Evolutionary conservation across 257 asterid genomes (phyloP), one percentile per base, ranked within the genome.

Genomic region (Pogostemon cablin): DNA sequence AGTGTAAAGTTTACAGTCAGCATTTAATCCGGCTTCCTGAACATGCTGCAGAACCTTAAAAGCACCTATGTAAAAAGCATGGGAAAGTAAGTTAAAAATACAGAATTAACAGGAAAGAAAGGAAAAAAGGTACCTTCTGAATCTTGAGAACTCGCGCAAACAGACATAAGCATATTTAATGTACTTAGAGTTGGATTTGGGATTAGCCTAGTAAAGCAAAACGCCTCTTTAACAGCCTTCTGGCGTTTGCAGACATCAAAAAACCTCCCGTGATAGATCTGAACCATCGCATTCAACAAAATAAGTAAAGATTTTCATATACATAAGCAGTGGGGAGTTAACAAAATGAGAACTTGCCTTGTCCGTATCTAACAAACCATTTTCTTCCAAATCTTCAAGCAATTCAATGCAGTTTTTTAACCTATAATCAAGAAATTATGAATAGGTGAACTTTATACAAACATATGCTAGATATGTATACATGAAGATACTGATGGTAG

Each of bases 1-100:
- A 25, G 99, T 93, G 86, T 91, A 93, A 63, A 93, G 95, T 77
- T 93, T 93, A 92, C 99, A 93, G 84, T 93, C 99, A 53, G 90
- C 86, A 37, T 76, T 84, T 73, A 89, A 71, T 66, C 85, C 89
- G 78, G 87, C 88, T 54, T 87, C 93, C 79, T 75, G 86, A 71
- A 91, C 96, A 73, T 77, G 82, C 65, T 84, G 86, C 72, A 93
- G 65, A 44, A 86, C 96, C 77, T 84, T 83, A 78, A 89, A 91
- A 74, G 99, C 99, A 57, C 97, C 99, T 93, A 72, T 49, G 77
- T 10, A 50, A 65, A 78, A 61, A 65, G 77, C 60, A 57, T 50
- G 64, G 78, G 75, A 55, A 42, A 81, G 73, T 61, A 67, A 73
- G 44, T 40, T 48, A 10, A 60, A 68, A 76, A 37, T 25, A 62